Percentiles rank a stretch among this genome's conserved stretches.
These are phyloP conservation scores for Penicillium ochrochloron DNA, from an alignment of 495 filamentous ascomycete species.

Conservation along the genomic window DNA sequence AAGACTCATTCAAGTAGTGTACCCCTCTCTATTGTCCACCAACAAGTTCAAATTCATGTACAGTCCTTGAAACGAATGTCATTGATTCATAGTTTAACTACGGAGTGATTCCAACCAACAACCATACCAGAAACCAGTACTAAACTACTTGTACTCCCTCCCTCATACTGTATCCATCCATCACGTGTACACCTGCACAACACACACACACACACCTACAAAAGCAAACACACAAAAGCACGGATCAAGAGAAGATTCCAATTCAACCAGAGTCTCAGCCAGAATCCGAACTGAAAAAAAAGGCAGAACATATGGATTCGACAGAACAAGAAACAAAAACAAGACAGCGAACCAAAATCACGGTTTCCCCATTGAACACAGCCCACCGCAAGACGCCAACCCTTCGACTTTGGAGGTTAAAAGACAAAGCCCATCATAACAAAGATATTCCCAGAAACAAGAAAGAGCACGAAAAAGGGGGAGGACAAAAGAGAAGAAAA, in stretches of 20 bases:
- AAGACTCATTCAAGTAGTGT: not conserved
- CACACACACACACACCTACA: slow-evolving; percentile 4
- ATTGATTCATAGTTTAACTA: slow-evolving; percentile 1
- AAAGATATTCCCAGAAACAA: slow-evolving; percentile 44
- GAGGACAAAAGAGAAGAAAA: slow-evolving; percentile 11
- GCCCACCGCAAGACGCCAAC: slow-evolving; percentile 52
- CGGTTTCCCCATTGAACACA: slow-evolving; percentile 42
- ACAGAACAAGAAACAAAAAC: not conserved
- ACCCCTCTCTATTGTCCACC: no score
- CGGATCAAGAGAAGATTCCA: slow-evolving; percentile 20
- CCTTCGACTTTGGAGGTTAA: slow-evolving; percentile 35
- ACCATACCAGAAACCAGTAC: not conserved
- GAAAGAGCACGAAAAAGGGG: slow-evolving; percentile 27
- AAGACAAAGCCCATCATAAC: slow-evolving; percentile 38
- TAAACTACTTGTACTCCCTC: not conserved
- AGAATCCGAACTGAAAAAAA: slow-evolving; percentile 4
- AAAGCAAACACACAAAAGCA: not conserved
- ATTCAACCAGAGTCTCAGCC: slow-evolving; percentile 16
- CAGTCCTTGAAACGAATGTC: not conserved
- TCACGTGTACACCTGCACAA: not conserved
- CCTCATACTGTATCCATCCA: not conserved
- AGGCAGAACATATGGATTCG: not conserved
- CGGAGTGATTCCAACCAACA: not conserved
- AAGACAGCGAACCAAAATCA: slow-evolving; percentile 19
- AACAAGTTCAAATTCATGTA: not conserved